Percentiles rank a stretch among this genome's conserved stretches.
Conservation (phyloP, 805 yeast genomes). For the Hanseniaspora lindneri region DNA sequence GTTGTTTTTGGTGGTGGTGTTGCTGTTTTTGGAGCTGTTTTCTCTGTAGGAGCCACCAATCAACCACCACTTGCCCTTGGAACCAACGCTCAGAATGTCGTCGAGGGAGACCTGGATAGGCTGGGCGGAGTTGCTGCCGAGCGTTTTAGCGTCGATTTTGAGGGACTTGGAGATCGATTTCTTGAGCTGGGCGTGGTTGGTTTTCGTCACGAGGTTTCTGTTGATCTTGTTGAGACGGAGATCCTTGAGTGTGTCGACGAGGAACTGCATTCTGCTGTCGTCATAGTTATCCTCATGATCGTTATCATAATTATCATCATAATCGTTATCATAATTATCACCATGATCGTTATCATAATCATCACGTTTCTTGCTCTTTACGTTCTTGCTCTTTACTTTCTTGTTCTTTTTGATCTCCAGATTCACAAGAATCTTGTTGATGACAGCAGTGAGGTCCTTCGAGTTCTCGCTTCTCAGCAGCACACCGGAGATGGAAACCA, state of each 20-base stretch:
- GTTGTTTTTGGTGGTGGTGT: no score
- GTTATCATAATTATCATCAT: no score
- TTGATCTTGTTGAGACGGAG: constrained; percentile 69
- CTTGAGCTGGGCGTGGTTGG: constrained; percentile 29
- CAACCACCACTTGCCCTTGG: constrained; percentile 96
- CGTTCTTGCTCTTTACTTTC: no score
- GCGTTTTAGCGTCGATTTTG: constrained; percentile 27
- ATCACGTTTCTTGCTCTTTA: no score
- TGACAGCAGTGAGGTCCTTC: constrained; percentile 65
- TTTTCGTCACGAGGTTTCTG: constrained; percentile 32
- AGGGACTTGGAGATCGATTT: constrained; percentile 45
- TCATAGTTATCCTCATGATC: no score
- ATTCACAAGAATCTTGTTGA: constrained; percentile 26
- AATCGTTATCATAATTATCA: no score
- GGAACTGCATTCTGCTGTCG: constrained; percentile 61
- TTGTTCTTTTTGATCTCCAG: constrained; percentile 25
- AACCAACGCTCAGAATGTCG: constrained; percentile 66
- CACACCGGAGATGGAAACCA: constrained; percentile 66
- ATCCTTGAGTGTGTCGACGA: constrained; percentile 74
- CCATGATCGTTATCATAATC: no score
- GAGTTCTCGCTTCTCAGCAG: constrained; percentile 89
- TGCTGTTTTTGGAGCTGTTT: no score
- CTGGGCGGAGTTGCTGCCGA: constrained; percentile 32
- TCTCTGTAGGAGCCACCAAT: constrained; percentile 98
- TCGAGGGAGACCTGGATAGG: constrained; percentile 73